Base-by-base conservation (phyloP, 176 grass and related monocot genomes). In the Areca catechu region DNA sequence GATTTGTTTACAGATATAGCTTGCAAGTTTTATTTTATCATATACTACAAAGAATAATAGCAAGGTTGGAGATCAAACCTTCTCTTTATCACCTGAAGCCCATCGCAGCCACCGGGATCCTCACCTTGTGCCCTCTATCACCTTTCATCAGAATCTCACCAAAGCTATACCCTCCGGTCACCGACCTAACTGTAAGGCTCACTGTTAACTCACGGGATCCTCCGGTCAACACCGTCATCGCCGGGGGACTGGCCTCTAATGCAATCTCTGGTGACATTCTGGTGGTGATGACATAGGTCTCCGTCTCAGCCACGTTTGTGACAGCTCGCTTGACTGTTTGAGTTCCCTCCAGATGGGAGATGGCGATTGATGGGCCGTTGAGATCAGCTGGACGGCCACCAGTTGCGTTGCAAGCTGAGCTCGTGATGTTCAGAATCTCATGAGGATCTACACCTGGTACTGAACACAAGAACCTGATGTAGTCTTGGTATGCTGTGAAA, bases 101-200 rank as follows among this genome's bases (percentile, higher is more conserved):
- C 87, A 92, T 85, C 1, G 88, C 84, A 20, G 83, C 81, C 24
- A 98, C 84, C 23, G 88, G 93, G 73, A 98, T 86, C 27, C 88
- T 85, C 48, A 98, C 84, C 48, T 78, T 76, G 72, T 98, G 88
- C 5, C 88, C 81, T 24, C 79, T 72, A 54, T 98, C 72, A 4
- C 88, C 93, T 73, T 98, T 98, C 88, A 98, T 92, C 6, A 74
- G 24, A 20, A 98, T 77, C 84, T 92, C 88, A 1, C 88, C 93
- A 4, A 92, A 98, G 62, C 87, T 85, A 66, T 98, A 98, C 28
- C 73, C 69, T 19, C 76, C 93, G 0, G 70, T 92, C 16, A 92
- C 76, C 2, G 93, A 89, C 63, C 93, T 98, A 0, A 67, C 61
- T 9, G 93, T 98, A 28, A 98, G 70, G 67, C 76, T 83, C 24